Evolutionary conservation across 345 rosid genomes (phyloP).

Genomic region (Anastatica hierochuntica): DNA sequence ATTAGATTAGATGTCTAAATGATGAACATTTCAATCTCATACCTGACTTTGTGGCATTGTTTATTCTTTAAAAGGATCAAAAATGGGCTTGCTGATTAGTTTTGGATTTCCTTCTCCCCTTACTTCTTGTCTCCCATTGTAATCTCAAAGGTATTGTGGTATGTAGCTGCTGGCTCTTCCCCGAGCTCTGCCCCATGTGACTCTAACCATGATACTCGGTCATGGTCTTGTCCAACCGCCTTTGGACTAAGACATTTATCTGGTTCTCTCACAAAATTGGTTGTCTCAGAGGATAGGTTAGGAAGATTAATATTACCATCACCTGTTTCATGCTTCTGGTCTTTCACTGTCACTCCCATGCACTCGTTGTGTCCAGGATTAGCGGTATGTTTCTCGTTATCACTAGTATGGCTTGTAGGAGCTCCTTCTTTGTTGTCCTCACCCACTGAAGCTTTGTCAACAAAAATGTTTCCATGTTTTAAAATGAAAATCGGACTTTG

Average conservation of each 20-base stretch:
- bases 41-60: constrained; percentile 19
- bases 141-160: constrained; percentile 7
- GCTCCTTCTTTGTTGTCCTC: no score
- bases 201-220: constrained; percentile 13
- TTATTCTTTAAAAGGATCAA: constrained; percentile 7
- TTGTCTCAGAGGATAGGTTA: constrained; percentile 21
- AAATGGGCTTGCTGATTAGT: constrained; percentile 12
- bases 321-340: constrained; percentile 26
- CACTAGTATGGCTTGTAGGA: no score
- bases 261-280: constrained; percentile 24
- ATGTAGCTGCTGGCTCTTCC: constrained; percentile 7
- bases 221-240: constrained; percentile 15
- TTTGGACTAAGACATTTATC: constrained; percentile 20
- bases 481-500: no score
- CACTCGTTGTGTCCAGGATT: no score
- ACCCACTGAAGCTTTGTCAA: no score
- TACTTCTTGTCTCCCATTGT: no score
- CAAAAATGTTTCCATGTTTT: no score
- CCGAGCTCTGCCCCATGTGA: constrained; percentile 12
- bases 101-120: constrained; percentile 24
- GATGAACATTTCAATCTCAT: background rate
- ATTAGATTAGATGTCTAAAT: constrained; percentile 1
- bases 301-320: constrained; percentile 24
- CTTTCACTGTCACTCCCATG: constrained; percentile 20
- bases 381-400: no score